Percentiles rank a stretch among this genome's conserved stretches.
Conservation (phyloP, 192 early-diverging fungal species). For the Rhizoclosmatium globosum region DNA sequence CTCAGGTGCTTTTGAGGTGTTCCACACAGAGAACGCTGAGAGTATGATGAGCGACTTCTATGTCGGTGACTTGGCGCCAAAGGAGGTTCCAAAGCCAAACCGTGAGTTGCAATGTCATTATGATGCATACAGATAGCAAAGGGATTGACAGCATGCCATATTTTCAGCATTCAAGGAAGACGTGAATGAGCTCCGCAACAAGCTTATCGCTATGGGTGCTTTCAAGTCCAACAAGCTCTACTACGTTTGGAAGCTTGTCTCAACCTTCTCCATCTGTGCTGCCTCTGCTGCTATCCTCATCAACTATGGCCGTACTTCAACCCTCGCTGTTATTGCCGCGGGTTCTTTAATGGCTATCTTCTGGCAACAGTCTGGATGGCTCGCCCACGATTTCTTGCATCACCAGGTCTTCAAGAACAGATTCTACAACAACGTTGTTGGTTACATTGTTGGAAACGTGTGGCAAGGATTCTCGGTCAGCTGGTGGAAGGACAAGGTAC, state of each 20-base stretch:
- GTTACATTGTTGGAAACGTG: conserved; percentile 76
- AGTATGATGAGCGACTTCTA: conserved; percentile 77
- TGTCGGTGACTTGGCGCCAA: conserved; percentile 70
- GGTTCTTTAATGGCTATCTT: conserved; percentile 72
- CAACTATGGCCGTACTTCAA: conserved; percentile 57
- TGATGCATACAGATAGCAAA: background rate
- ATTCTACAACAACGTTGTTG: conserved; percentile 65
- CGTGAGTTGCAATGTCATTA: conserved; percentile 21
- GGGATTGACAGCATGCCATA: background rate
- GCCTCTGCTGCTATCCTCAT: conserved; percentile 60
- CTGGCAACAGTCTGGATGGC: conserved; percentile 88
- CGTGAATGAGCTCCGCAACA: conserved; percentile 63
- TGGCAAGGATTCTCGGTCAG: conserved; percentile 79
- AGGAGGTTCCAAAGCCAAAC: conserved; percentile 57
- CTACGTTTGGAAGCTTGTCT: conserved; percentile 69
- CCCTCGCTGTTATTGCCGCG: conserved; percentile 62
- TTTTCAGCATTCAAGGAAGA: conserved; percentile 64
- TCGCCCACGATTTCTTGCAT: conserved; percentile 84
- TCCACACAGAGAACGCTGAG: conserved; percentile 74
- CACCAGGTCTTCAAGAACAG: conserved; percentile 82
- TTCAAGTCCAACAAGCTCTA: conserved; percentile 75
- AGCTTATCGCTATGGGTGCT: conserved; percentile 62
- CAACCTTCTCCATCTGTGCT: conserved; percentile 60
- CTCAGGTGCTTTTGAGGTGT: conserved; percentile 74
- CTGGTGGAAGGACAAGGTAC: conserved; percentile 85